These are phyloP conservation scores for Flagelloscypha sp. DNA, from an alignment of 768 basidiomycete genomes.

Conservation along the genomic window DNA sequence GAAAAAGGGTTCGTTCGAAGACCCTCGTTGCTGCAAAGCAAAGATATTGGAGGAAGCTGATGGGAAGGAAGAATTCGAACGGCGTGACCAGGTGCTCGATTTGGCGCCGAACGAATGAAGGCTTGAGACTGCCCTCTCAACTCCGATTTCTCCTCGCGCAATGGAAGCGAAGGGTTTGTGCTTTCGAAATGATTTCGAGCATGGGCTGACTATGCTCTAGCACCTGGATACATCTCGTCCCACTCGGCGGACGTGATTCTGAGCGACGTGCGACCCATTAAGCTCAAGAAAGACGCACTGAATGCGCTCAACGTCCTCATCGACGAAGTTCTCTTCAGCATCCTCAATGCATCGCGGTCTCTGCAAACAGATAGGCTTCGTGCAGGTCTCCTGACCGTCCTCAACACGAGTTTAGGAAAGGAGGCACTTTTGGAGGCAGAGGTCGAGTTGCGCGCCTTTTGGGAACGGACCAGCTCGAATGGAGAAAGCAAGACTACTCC, in stretches of 20 bases:
- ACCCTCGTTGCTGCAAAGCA: too few relatives aligned
- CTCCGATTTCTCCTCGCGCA: too few relatives aligned
- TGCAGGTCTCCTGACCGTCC: constrained; percentile 56
- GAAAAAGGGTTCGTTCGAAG: too few relatives aligned
- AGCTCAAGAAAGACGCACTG: constrained; percentile 72
- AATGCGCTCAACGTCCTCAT: constrained; percentile 70
- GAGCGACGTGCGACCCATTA: constrained; percentile 88
- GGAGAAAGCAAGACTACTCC: constrained; percentile 24
- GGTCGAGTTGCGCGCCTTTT: constrained; percentile 83
- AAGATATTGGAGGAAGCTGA: too few relatives aligned
- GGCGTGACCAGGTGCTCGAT: too few relatives aligned
- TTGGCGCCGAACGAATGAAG: too few relatives aligned
- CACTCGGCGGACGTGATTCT: constrained; percentile 87
- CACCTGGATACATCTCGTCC: constrained; percentile 71
- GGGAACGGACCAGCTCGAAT: constrained; percentile 65
- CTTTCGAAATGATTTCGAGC: too few relatives aligned
- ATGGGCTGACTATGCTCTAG: constrained; percentile 22
- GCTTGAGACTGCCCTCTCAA: too few relatives aligned
- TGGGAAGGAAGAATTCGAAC: too few relatives aligned
- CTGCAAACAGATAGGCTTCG: constrained; percentile 69
- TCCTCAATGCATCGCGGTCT: constrained; percentile 59
- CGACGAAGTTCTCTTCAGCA: constrained; percentile 75
- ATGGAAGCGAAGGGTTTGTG: too few relatives aligned
- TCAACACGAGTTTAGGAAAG: constrained; percentile 81
- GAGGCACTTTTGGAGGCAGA: constrained; percentile 91